These are phyloP conservation scores for Chlamydomonas sp. DNA, from an alignment of 139 green algal genomes.

Conservation along the genomic window DNA sequence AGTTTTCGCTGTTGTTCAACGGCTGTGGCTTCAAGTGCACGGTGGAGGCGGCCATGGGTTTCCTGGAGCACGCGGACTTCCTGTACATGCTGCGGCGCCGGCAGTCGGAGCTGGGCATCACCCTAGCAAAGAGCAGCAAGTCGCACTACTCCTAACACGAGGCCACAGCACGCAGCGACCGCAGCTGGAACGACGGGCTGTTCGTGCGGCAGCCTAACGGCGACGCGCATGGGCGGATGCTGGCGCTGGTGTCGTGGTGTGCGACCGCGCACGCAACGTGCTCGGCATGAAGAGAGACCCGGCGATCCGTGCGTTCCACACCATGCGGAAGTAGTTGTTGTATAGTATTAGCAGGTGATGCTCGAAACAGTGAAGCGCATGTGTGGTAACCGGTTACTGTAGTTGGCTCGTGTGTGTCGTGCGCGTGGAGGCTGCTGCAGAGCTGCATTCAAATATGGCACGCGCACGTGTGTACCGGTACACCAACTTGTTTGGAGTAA, in stretches of 20 bases:
- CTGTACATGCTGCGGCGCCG: not conserved
- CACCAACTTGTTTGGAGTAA: no score
- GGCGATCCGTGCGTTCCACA: not conserved
- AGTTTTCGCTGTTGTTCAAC: not conserved
- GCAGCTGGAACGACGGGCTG: not conserved
- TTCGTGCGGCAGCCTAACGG: not conserved
- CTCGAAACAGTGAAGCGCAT: no score
- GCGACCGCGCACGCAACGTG: not conserved
- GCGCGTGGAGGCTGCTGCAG: no score
- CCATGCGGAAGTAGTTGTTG: no score
- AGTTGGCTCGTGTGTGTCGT: no score
- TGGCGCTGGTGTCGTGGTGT: not conserved
- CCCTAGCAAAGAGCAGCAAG: slow-evolving; percentile 1
- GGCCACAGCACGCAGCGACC: not conserved
- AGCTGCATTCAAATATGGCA: no score
- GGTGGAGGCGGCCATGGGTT: not conserved
- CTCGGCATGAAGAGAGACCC: not conserved
- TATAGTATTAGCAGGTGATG: no score
- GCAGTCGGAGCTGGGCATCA: not conserved
- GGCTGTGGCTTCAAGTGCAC: slow-evolving; percentile 1
- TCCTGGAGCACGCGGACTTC: not conserved
- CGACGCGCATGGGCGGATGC: no score
- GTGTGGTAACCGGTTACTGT: no score
- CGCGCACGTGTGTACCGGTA: no score
- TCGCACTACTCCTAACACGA: not conserved